Conservation (phyloP, 2,329 filamentous ascomycete species). For the Mycosphaerella sp. region DNA sequence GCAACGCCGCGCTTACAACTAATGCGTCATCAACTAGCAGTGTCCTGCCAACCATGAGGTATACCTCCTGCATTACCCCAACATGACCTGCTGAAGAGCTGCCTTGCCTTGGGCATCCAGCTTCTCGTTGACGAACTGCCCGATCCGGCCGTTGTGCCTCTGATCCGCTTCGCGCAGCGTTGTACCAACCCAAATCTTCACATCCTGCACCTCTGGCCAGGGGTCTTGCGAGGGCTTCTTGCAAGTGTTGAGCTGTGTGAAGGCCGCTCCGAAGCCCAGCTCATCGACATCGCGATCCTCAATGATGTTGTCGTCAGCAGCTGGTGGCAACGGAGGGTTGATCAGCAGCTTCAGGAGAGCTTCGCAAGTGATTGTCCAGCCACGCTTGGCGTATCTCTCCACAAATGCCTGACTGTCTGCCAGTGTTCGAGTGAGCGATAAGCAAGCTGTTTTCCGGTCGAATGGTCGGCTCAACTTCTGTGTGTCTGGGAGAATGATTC, state of each 20-base stretch:
- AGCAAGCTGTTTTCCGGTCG: constrained; percentile 87
- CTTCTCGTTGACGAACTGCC: constrained; percentile 63
- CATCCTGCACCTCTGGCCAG: constrained; percentile 76
- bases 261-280: constrained; percentile 88
- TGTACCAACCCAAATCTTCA: constrained; percentile 73
- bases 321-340: constrained; percentile 68
- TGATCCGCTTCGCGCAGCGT: constrained; percentile 73
- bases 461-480: constrained; percentile 79
- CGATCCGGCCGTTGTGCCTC: constrained; percentile 64
- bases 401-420: constrained; percentile 81
- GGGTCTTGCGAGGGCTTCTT: constrained; percentile 67
- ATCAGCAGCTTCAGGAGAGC: constrained; percentile 82
- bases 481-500: constrained; percentile 79
- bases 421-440: constrained; percentile 88
- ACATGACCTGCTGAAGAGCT: constrained; percentile 37
- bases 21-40: background rate
- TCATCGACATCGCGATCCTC: constrained; percentile 90
- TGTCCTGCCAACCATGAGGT: too few relatives aligned
- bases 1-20: constrained; percentile 4
- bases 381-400: constrained; percentile 62
- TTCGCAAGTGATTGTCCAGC: constrained; percentile 86
- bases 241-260: constrained; percentile 89
- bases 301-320: constrained; percentile 66
- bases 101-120: constrained; percentile 44
- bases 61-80: constrained; percentile 15